Conservation (phyloP, 441 rosid genomes). For the Metrosideros polymorpha region DNA sequence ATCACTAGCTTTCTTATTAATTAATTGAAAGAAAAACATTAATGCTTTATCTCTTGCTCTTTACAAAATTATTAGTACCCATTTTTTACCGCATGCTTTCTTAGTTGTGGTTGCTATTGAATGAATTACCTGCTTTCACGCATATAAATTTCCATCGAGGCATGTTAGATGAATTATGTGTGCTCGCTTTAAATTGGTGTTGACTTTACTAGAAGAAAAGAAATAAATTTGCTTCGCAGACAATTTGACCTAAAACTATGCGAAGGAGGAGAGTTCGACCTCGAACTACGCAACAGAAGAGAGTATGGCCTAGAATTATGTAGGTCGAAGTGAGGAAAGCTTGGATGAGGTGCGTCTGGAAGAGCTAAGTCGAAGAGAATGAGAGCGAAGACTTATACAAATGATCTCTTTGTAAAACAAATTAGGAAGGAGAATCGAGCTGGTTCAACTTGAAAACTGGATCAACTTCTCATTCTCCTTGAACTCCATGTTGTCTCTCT, state of each 20-base stretch:
- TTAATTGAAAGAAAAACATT: no score
- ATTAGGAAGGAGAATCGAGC: not conserved
- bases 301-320: not conserved
- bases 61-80: rapidly evolving
- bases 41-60: no score
- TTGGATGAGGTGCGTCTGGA: not conserved
- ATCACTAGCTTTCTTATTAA: not conserved
- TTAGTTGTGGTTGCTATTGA: not conserved
- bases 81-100: not conserved
- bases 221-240: not conserved
- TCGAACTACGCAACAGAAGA: not conserved
- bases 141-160: not conserved
- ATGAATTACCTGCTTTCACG: not conserved
- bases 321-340: not conserved
- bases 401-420: not conserved
- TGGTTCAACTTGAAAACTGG: not conserved
- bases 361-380: not conserved
- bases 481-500: not conserved
- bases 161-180: not conserved
- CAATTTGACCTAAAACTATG: not conserved
- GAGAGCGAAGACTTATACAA: not conserved
- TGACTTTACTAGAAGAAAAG: not conserved
- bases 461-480: not conserved
- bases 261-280: not conserved
- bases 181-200: not conserved